Evolutionary conservation across 2,329 filamentous ascomycete genomes (phyloP), one percentile per base, ranked within the genome.

Genomic region (Calonectria ilicicola): DNA sequence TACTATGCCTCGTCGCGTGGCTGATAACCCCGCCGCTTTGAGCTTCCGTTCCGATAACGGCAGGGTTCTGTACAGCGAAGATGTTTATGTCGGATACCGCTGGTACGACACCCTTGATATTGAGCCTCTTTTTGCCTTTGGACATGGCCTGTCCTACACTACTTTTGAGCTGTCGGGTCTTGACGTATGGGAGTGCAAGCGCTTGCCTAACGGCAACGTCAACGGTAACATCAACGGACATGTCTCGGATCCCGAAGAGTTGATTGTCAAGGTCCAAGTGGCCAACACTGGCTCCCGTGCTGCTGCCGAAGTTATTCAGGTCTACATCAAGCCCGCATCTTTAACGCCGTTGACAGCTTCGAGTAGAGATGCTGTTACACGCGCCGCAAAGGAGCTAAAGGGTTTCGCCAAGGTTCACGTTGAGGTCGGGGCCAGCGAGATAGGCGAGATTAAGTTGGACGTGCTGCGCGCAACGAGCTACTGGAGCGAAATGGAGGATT

Each of bases 231-330:
- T 35, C n/a, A 46, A 63, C 26, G 29, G 40, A 2, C 42, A 51
- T 19, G 38, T 71, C 6, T 53, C 47, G 5, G 47, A 62, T 7
- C 38, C 53, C 15, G 62, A 74, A 4, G 49, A 72, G 27, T 29
- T 76, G 17, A 32, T 49, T 14, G 58, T 74, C 26, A 32, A 35
- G 14, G 91, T 93, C 76, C 91, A 89, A 77, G 86, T 87, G 5
- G 49, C 73, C 42, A 80, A 81, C 73, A 81, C 76, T 1, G 80
- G 79, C 49, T 60, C 73, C 7, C 73, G 65, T 19, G 67, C 75
- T 0, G 82, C 82, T 9, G 72, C 79, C 14, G 78, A 81, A 38
- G 78, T 82, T 1, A 72, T 83, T 1, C 82, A 83, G 65, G 77
- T 81, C 3, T 83, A 82, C 72, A 76, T 83, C 42, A 73, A 78